Evolutionary conservation across 306 rosid species (phyloP), one percentile per base, ranked within the genome.

Genomic region (Echinosophora koreensis): DNA sequence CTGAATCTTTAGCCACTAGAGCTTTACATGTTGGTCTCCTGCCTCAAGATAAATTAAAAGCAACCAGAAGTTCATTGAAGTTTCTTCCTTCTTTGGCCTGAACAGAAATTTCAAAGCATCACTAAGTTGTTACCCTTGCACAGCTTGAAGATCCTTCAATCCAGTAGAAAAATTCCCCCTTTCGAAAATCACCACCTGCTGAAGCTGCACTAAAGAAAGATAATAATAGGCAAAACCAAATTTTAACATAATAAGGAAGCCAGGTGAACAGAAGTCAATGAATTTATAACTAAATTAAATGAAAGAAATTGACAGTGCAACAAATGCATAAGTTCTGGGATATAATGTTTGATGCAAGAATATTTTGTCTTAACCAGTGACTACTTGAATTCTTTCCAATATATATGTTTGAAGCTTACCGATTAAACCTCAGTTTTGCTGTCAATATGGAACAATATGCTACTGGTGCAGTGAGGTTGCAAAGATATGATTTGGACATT

Each of bases 51-150:
- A 73, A 63, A 64, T 46, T 47, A 52, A 17, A 76, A 67, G 69
- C 59, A 41, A 71, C 50, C 77, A 77, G 72, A 83, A 58, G 69
- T 68, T 46, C 77, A 54, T 4, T 52, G 63, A 68, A 81, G 69
- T 75, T 65, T 75, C 70, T 78, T 65, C 77, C 78, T 30, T 81
- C 84, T 77, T 79, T 72, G 47, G 59, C 70, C 66, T 15, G 68
- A 78, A 69, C 88, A 86, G 86, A 86, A 86, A 84, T 80, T 78
- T 71, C 71, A 81, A 69, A 76, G 71, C 42, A 73, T 76, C 71
- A 49, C 60, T 84, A 77, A n/a, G 68, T 69, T 61, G 69, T 13
- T 58, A 82, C 75, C 14, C 74, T 77, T 44, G 75, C 82, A 44
- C 34, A 82, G 81, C 77, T 59, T 49, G 76, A 28, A 52, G 81